Conservation (phyloP, 805 yeast species). For the Yamadazyma sp. region DNA sequence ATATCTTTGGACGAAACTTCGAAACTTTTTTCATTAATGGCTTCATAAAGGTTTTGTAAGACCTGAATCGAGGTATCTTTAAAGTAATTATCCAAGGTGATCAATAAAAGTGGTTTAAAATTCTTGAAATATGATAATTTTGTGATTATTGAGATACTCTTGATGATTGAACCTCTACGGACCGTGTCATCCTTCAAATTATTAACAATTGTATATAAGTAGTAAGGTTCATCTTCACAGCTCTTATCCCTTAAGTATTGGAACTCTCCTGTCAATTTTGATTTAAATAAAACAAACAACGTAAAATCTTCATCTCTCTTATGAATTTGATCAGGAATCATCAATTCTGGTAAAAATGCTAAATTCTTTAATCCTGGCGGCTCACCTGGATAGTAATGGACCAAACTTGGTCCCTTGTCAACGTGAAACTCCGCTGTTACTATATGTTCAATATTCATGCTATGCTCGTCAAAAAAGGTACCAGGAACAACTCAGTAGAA, state of each 20-base stretch:
- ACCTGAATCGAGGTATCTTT: slow-evolving; percentile 16
- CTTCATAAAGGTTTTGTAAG: slow-evolving; percentile 26
- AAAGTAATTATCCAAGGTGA: slow-evolving; percentile 50
- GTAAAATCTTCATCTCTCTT: slow-evolving; percentile 58
- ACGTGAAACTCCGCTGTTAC: slow-evolving; percentile 79
- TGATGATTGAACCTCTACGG: slow-evolving; percentile 58
- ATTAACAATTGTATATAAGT: slow-evolving; percentile 52
- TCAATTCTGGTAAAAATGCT: slow-evolving; percentile 47
- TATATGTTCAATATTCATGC: slow-evolving; percentile 51
- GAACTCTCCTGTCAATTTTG: slow-evolving; percentile 34
- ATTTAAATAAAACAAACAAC: slow-evolving; percentile 49
- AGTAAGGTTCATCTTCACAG: slow-evolving; percentile 44
- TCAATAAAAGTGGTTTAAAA: slow-evolving; percentile 56
- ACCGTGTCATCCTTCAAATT: slow-evolving; percentile 44
- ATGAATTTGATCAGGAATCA: slow-evolving; percentile 63
- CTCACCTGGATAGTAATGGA: slow-evolving; percentile 43
- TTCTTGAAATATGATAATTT: slow-evolving; percentile 49
- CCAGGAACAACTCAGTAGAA: no score
- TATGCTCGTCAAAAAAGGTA: no score
- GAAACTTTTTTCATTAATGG: slow-evolving; percentile 32
- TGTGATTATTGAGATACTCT: slow-evolving; percentile 58
- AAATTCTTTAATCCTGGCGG: slow-evolving; percentile 36
- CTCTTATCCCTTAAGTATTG: slow-evolving; percentile 31
- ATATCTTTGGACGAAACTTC: slow-evolving; percentile 17
- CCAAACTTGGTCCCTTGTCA: slow-evolving; percentile 65